A percentile compares a stretch with the other conserved stretches of the same genome.
These are phyloP conservation scores for Hsuehochloa calcarea DNA, from an alignment of 176 grass and related monocot genomes.

Conservation along the genomic window DNA sequence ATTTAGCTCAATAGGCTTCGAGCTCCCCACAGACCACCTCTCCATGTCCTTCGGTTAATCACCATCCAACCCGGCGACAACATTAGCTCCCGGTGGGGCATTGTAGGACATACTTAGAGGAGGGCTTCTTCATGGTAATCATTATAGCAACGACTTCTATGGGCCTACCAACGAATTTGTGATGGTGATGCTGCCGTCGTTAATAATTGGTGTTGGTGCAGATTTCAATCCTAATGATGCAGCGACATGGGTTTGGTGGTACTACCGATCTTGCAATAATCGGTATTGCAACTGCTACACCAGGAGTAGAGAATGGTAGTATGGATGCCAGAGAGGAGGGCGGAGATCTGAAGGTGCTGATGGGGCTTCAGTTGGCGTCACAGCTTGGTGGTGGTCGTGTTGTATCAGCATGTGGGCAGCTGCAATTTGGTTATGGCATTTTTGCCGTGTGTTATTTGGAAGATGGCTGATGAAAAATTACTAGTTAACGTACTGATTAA, in stretches of 20 bases:
- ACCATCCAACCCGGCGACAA: neutral
- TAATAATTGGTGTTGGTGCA: neutral
- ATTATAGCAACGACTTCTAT: neutral
- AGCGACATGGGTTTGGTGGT: neutral
- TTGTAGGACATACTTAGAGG: neutral
- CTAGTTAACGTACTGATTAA: no score
- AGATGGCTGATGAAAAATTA: no score
- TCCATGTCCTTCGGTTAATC: neutral
- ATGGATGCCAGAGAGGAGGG: neutral
- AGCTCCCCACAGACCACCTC: slow-evolving; percentile 13
- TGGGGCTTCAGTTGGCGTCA: slow-evolving; percentile 2
- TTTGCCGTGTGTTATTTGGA: no score
- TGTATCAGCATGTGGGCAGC: neutral
- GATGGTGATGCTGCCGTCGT: neutral
- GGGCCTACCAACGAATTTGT: neutral
- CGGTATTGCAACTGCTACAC: neutral
- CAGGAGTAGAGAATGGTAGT: neutral
- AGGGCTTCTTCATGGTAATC: neutral
- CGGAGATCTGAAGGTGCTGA: neutral
- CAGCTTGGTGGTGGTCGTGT: neutral
- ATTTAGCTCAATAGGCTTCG: neutral
- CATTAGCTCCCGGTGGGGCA: neutral
- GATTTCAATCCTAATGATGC: neutral
- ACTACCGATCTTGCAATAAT: neutral
- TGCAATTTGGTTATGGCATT: no score